These are phyloP conservation scores for Aspergillus fumigatus DNA, from an alignment of 2,329 filamentous ascomycete species.

Conservation along the genomic window DNA sequence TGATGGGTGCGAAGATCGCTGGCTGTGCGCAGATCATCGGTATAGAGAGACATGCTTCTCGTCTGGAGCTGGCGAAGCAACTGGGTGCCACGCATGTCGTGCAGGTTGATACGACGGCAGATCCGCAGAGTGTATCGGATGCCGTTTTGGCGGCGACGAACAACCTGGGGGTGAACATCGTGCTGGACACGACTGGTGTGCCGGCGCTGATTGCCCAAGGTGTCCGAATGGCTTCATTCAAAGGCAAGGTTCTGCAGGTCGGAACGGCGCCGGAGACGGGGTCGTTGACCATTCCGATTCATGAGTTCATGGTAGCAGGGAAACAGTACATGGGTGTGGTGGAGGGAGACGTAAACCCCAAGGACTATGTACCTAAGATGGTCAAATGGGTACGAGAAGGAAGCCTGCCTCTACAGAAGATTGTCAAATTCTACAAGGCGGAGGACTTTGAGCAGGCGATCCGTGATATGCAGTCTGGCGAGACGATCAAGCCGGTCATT, in stretches of 20 bases:
- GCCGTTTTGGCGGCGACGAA: conserved; percentile 34
- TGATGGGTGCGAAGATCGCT: conserved; percentile 47
- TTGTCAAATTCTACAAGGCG: conserved; percentile 43
- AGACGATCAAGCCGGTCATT: conserved; percentile 28
- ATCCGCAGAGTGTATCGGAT: conserved; percentile 24
- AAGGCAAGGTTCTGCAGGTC: conserved; percentile 49
- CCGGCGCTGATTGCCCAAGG: conserved; percentile 41
- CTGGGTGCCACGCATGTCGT: conserved; percentile 40
- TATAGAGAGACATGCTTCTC: conserved; percentile 34
- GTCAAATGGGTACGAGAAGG: conserved; percentile 47
- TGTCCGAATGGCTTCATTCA: conserved; percentile 40
- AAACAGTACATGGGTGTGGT: conserved; percentile 48
- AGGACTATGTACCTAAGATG: conserved; percentile 43
- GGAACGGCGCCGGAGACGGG: conserved; percentile 45
- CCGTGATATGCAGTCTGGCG: conserved; percentile 23
- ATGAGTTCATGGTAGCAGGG: conserved; percentile 45
- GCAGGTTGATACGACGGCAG: conserved; percentile 22
- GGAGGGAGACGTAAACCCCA: conserved; percentile 43
- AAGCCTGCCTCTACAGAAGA: conserved; percentile 44
- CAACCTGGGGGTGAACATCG: conserved; percentile 41
- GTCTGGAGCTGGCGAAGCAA: conserved; percentile 37
- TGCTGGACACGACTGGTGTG: conserved; percentile 50
- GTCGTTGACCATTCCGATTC: conserved; percentile 41
- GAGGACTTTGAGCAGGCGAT: conserved; percentile 22
- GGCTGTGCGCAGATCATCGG: conserved; percentile 39